Base-by-base conservation (phyloP, 169 alveolate genomes). In the Plasmodium reichenowi region DNA sequence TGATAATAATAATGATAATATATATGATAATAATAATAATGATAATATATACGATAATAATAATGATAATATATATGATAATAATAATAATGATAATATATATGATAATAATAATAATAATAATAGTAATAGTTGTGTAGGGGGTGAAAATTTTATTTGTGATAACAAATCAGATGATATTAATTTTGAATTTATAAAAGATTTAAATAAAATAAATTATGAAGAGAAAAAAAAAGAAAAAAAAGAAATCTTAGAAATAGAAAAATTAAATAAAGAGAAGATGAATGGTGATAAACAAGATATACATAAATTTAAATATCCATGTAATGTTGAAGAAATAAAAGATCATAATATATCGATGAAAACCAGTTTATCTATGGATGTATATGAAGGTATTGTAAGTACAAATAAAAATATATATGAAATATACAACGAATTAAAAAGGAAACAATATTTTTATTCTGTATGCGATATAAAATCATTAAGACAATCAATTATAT, bases 351-450 rank as follows among this genome's bases (percentile, higher is more conserved):
- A 64, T 71, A 78, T 71, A 15, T 50, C 73, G 10, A 78, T 68
- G 78, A 78, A 71, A n/a, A 78, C 68, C 13, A 66, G 43, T 32
- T 64, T 52, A 56, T 50, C 47, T 38, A 58, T 52, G 12, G 80
- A 48, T 64, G 26, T 59, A 15, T 54, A 70, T 45, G 78, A 78
- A 10, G 89, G 89, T 15, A 32, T 78, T 26, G 54, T 78, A 50
- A 78, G 78, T 13, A 78, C 89, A n/a, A 78, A 78, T 60, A 78
- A 78, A 47, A 26, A 43, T n/a, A 29, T 29, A 43, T 78, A 78
- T 70, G 60, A 50, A 43, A 26, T 29, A 58, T 26, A 78, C 17
- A 64, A 48, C 4, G 45, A 52, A 12, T 17, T 54, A 8, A 13
- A 50, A 22, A 54, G 54, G 3, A 32, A 26, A 7, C 62, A 78